These are phyloP conservation scores for Fusarium napiforme DNA, from an alignment of 2,329 filamentous ascomycete genomes.

Conservation along the genomic window DNA sequence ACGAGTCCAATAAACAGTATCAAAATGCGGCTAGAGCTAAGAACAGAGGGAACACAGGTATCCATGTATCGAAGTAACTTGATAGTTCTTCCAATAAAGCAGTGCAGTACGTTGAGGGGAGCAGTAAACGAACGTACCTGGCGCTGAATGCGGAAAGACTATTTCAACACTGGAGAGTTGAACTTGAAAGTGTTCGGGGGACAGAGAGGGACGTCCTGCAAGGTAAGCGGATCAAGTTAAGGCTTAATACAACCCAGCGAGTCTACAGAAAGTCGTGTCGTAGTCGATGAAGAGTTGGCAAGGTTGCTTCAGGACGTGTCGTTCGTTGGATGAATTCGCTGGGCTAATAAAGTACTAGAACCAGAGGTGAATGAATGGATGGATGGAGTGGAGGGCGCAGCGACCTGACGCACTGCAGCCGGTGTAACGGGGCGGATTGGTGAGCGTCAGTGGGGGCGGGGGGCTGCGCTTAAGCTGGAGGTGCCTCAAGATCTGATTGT, in stretches of 20 bases:
- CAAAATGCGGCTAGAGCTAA: neutral
- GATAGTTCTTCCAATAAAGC: neutral
- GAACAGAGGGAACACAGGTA: neutral
- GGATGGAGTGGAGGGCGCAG: slow-evolving; percentile 11
- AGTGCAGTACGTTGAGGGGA: slow-evolving; percentile 7
- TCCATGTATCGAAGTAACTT: neutral
- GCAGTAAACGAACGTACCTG: slow-evolving; percentile 27
- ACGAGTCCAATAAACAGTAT: slow-evolving; percentile 1
- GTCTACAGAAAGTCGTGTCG: slow-evolving; percentile 33
- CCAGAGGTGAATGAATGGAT: neutral
- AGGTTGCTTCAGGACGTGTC: slow-evolving; percentile 18
- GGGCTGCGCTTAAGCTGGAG: slow-evolving; percentile 27
- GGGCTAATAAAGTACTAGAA: neutral
- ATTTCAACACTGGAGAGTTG: neutral
- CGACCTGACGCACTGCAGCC: neutral
- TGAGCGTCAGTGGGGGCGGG: slow-evolving; percentile 34
- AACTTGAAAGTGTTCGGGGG: neutral
- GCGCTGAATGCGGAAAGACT: slow-evolving; percentile 4
- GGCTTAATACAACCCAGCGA: slow-evolving; percentile 13
- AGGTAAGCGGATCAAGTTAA: slow-evolving; percentile 12
- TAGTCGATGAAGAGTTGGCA: slow-evolving; percentile 36
- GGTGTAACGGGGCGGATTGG: slow-evolving; percentile 15
- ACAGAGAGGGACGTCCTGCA: neutral
- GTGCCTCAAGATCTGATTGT: slow-evolving; percentile 13
- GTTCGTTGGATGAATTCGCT: slow-evolving; percentile 25